Percentiles rank a stretch among this genome's conserved stretches.
Evolutionary conservation across 371 early-diverging fungal genomes (phyloP).

Genomic region (Mucor lusitanicus): DNA sequence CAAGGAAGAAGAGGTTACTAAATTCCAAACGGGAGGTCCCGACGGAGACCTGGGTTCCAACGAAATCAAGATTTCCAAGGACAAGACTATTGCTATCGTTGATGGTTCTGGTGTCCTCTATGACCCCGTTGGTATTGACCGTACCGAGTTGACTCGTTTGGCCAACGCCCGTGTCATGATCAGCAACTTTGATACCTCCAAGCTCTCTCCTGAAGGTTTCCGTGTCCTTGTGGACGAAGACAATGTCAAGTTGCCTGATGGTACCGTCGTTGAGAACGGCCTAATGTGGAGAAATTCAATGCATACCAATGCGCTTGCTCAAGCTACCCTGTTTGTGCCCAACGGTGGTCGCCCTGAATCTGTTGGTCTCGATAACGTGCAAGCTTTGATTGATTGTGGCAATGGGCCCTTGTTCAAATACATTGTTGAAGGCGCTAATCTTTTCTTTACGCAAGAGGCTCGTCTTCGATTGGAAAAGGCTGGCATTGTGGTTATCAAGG

Average conservation of each 20-base stretch:
- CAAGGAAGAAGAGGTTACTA: conserved; percentile 77
- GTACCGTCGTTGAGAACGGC: conserved; percentile 86
- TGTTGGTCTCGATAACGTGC: conserved; percentile 91
- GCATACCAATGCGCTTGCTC: conserved; percentile 84
- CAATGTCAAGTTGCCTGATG: conserved; percentile 86
- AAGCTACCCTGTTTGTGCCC: conserved; percentile 93
- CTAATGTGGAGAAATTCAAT: conserved; percentile 95
- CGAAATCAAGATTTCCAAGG: conserved; percentile 97
- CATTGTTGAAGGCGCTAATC: conserved; percentile 97
- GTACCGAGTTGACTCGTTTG: conserved; percentile 81
- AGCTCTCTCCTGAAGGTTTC: conserved; percentile 85
- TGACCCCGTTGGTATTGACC: conserved; percentile 90
- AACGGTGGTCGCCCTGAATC: conserved; percentile 98
- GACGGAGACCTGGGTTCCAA: conserved; percentile 98
- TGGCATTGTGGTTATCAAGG: conserved; percentile 94
- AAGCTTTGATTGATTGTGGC: conserved; percentile 72
- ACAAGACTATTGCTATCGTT: conserved; percentile 93
- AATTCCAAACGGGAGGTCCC: conserved; percentile 98
- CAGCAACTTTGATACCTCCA: conserved; percentile 80
- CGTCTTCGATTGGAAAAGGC: conserved; percentile 94
- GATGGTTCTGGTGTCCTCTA: conserved; percentile 96
- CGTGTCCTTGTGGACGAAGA: conserved; percentile 92
- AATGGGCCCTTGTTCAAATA: conserved; percentile 95
- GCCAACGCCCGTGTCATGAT: conserved; percentile 88
- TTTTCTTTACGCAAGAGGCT: conserved; percentile 98